Percentiles rank a stretch among this genome's conserved stretches.
phyloP scores from a whole-genome alignment of 768 basidiomycete genomes.

The Inosperma sp. region DNA sequence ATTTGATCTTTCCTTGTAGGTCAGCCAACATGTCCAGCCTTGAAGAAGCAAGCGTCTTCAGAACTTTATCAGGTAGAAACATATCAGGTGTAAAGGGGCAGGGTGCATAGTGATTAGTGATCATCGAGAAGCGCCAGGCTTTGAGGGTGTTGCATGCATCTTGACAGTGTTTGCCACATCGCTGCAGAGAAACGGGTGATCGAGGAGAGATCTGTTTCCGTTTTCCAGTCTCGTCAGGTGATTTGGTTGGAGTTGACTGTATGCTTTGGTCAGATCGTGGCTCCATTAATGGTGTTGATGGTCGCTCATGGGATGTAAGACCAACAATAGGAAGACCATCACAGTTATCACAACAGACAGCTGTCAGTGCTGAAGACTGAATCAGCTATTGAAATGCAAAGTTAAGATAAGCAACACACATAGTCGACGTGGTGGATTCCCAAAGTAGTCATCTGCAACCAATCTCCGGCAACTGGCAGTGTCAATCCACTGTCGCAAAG shows the following conservation, averaged over 20 bases:
- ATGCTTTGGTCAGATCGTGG: neutral
- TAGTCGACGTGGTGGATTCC: neutral
- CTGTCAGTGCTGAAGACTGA: slow-evolving; percentile 13
- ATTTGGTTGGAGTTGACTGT: slow-evolving; percentile 12
- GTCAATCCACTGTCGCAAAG: slow-evolving; percentile 4
- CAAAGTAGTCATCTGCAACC: slow-evolving; percentile 1
- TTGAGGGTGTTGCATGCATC: slow-evolving; percentile 10
- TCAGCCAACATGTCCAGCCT: neutral
- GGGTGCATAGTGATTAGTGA: neutral
- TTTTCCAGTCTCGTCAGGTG: slow-evolving; percentile 22
- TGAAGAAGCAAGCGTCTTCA: slow-evolving; percentile 21
- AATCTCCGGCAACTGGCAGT: neutral
- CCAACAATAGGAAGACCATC: slow-evolving; percentile 6
- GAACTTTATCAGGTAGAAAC: slow-evolving; percentile 24
- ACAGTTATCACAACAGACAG: slow-evolving; percentile 22
- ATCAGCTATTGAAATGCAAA: neutral
- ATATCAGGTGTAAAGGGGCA: slow-evolving; percentile 11
- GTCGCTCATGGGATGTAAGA: too few relatives aligned
- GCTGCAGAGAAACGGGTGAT: too few relatives aligned
- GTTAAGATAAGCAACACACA: neutral
- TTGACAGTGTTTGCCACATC: slow-evolving; percentile 16
- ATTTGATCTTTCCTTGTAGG: neutral
- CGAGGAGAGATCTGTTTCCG: too few relatives aligned
- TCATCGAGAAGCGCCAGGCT: slow-evolving; percentile 14
- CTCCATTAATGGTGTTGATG: neutral